These are phyloP conservation scores for Penicillium argentinense DNA, from an alignment of 495 filamentous ascomycete genomes.

Conservation along the genomic window DNA sequence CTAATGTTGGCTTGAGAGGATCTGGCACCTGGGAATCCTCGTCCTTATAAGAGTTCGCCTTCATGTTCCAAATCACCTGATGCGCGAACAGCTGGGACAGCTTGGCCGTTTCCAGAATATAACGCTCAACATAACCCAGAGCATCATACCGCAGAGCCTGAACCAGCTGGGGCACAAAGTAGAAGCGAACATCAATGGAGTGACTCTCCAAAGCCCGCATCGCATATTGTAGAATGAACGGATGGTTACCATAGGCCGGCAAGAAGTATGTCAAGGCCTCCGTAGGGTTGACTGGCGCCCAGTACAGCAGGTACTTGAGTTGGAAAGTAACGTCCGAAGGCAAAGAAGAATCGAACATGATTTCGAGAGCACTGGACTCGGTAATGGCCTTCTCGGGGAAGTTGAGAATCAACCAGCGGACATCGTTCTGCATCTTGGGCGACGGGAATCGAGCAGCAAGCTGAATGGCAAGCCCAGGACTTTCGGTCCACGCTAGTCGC, in stretches of 20 bases:
- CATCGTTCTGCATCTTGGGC: conserved; percentile 64
- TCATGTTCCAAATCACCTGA: conserved; percentile 99
- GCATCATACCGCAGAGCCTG: conserved; percentile 95
- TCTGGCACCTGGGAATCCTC: conserved; percentile 92
- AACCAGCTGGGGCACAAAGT: conserved; percentile 97
- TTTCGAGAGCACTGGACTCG: conserved; percentile 76
- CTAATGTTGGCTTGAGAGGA: conserved; percentile 86
- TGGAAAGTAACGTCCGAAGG: conserved; percentile 79
- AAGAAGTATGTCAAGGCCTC: conserved; percentile 91
- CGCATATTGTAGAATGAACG: conserved; percentile 94
- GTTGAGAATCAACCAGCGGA: conserved; percentile 75
- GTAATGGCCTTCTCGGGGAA: conserved; percentile 77
- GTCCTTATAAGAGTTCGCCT: conserved; percentile 96
- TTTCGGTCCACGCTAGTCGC: conserved; percentile 80
- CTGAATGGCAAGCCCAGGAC: conserved; percentile 79
- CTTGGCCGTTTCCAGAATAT: conserved; percentile 93
- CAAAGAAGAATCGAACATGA: conserved; percentile 74
- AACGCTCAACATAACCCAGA: conserved; percentile 92
- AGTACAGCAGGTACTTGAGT: conserved; percentile 92
- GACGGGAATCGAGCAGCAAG: conserved; percentile 77
- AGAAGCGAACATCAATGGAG: conserved; percentile 94
- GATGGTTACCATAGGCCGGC: conserved; percentile 89
- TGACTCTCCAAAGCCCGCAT: conserved; percentile 94
- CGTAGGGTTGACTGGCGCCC: conserved; percentile 90
- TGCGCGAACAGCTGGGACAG: conserved; percentile 97